phyloP scores from a whole-genome alignment of 2,329 filamentous ascomycete species.

The Mycosphaerella sp. region DNA sequence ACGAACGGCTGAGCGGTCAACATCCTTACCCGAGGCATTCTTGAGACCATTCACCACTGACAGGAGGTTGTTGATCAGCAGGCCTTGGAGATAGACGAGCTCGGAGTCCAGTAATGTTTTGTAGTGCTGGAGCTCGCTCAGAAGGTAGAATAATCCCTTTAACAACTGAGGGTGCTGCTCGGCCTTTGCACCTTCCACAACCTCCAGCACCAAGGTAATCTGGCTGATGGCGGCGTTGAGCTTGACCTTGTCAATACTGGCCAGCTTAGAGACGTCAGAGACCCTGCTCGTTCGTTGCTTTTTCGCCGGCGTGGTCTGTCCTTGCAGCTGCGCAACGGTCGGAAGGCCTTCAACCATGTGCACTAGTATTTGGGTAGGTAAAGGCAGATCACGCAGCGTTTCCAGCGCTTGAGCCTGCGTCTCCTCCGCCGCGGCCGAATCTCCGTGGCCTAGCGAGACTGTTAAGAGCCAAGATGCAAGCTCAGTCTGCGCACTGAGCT shows the following conservation, averaged over 20 bases:
- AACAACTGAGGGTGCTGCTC: slow-evolving; percentile 70
- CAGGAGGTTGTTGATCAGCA: slow-evolving; percentile 74
- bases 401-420: slow-evolving; percentile 58
- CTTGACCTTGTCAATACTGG: slow-evolving; percentile 57
- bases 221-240: slow-evolving; percentile 63
- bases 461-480: slow-evolving; percentile 52
- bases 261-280: slow-evolving; percentile 57
- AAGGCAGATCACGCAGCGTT: slow-evolving; percentile 63
- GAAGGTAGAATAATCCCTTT: slow-evolving; percentile 69
- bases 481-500: slow-evolving; percentile 53
- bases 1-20: slow-evolving; percentile 73
- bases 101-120: slow-evolving; percentile 75
- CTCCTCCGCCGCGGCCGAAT: slow-evolving; percentile 29
- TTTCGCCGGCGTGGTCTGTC: slow-evolving; percentile 67
- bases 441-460: slow-evolving; percentile 47
- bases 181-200: slow-evolving; percentile 75
- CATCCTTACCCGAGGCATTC: slow-evolving; percentile 36
- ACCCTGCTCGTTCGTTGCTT: slow-evolving; percentile 62
- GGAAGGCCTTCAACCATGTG: slow-evolving; percentile 69
- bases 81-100: slow-evolving; percentile 79
- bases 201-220: slow-evolving; percentile 78
- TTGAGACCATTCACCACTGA: slow-evolving; percentile 77
- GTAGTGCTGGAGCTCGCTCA: slow-evolving; percentile 83
- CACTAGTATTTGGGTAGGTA: slow-evolving; percentile 65
- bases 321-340: slow-evolving; percentile 64